Evolutionary conservation across 2,329 filamentous ascomycete species (phyloP), one percentile per base, ranked within the genome.

Genomic region (Ceratocystis variospora): DNA sequence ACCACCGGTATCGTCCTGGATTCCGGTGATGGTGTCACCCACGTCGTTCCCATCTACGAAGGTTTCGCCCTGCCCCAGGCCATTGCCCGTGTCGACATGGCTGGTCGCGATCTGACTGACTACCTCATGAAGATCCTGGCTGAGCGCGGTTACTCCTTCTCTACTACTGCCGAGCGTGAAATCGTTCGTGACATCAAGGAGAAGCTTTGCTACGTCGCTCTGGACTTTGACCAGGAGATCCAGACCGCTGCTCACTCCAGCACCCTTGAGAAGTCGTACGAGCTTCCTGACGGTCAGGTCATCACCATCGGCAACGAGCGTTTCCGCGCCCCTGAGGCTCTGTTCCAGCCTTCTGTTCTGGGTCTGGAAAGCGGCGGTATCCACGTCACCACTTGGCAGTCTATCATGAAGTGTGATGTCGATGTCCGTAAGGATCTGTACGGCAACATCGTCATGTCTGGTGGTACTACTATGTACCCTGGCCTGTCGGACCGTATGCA

Each of bases 401-500:
- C 94, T 76, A 96, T 99, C 88, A 97, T 97, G 91, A 99, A 99
- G 89, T 97, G 94, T 81, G 94, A 99, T 81, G 92, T 99, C 80
- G 94, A 99, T 80, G 94, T 99, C 81, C 90, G 94, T 84, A 97
- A 97, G 88, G 94, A 97, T 80, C 87, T 99, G 73, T 99, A 99
- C 81, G 92, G 92, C 80, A 99, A 99, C 88, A 97, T 99, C 77
- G 94, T 99, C 83, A 97, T 97, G 94, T 99, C 94, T 86, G 94
- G 94, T 88, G 94, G 94, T 87, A 99, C 94, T 77, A 99, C 94
- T 79, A 97, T 99, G 94, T 99, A 97, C 86, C 94, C 94, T 75
- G 94, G 94, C 91, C 96, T 99, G 81, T 96, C 92, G 79, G 94
- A 99, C 85, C 94, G 94, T 87, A 97, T 99, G 94, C 94, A 99